These are phyloP conservation scores for Apiospora hydei DNA, from an alignment of 2,329 filamentous ascomycete species.

Conservation along the genomic window DNA sequence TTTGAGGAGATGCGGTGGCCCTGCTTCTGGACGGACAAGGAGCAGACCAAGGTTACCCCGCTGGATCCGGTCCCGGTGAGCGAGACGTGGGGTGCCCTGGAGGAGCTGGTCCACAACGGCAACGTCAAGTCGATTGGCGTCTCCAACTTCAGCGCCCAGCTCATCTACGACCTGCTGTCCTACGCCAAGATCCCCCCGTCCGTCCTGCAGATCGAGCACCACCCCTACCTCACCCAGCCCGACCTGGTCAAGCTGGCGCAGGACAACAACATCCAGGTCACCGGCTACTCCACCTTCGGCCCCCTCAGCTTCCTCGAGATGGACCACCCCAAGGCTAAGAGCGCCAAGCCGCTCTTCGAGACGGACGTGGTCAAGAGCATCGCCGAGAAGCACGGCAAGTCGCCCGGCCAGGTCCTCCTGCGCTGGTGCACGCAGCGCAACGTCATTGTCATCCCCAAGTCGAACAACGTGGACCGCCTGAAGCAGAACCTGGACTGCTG, in stretches of 20 bases:
- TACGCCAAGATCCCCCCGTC: conserved; percentile 78
- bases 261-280: conserved; percentile 63
- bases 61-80: conserved; percentile 73
- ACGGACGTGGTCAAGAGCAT: conserved; percentile 56
- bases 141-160: conserved; percentile 80
- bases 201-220: conserved; percentile 87
- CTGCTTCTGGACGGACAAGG: conserved; percentile 50
- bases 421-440: conserved; percentile 70
- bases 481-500: conserved; percentile 62
- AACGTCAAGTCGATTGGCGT: conserved; percentile 79
- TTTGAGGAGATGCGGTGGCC: conserved; percentile 46
- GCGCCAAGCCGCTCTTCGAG: conserved; percentile 42
- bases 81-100: conserved; percentile 85
- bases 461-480: conserved; percentile 58
- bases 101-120: conserved; percentile 73
- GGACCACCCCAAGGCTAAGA: conserved; percentile 36
- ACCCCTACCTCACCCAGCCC: conserved; percentile 74
- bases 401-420: conserved; percentile 69
- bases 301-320: conserved; percentile 52
- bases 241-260: conserved; percentile 63
- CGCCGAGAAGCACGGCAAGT: conserved; percentile 62
- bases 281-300: conserved; percentile 71
- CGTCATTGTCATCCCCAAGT: conserved; percentile 69
- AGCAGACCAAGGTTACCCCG: conserved; percentile 52
- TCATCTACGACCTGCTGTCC: conserved; percentile 80